These are phyloP conservation scores for Trypanosoma boissoni DNA, from an alignment of 208 protist species.

Conservation along the genomic window DNA sequence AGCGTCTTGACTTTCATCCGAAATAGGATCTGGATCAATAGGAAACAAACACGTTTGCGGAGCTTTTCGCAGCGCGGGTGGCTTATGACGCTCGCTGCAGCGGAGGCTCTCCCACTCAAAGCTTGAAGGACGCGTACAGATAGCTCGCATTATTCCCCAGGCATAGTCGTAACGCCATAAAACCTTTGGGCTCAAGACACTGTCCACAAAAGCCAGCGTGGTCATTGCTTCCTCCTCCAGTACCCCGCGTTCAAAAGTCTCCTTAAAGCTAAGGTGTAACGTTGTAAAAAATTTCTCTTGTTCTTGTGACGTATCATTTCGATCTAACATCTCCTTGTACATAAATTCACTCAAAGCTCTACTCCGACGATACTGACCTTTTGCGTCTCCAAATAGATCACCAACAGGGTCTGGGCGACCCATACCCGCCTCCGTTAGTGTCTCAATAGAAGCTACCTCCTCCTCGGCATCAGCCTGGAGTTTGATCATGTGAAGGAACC, in stretches of 20 bases:
- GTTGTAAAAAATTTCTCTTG: neutral
- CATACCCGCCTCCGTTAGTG: too few relatives aligned
- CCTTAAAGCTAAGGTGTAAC: conserved; percentile 6
- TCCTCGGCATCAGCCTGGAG: too few relatives aligned
- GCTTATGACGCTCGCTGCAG: conserved; percentile 16
- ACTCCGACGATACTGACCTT: too few relatives aligned
- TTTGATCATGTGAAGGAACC: too few relatives aligned
- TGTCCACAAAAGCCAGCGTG: conserved; percentile 1
- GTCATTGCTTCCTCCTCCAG: conserved; percentile 2
- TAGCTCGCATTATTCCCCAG: conserved; percentile 13
- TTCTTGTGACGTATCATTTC: neutral
- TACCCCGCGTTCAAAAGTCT: neutral
- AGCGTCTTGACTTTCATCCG: neutral
- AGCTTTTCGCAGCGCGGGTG: neutral
- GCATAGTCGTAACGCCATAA: conserved; percentile 16
- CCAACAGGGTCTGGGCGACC: too few relatives aligned
- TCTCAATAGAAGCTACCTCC: too few relatives aligned
- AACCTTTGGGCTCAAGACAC: conserved; percentile 20
- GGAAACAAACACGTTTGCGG: conserved; percentile 12
- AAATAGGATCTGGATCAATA: conserved; percentile 10
- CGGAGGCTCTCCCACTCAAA: conserved; percentile 9
- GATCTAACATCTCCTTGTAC: conserved; percentile 4
- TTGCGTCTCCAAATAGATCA: too few relatives aligned
- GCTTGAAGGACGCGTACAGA: neutral
- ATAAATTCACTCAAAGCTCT: conserved; percentile 6